These are phyloP conservation scores for Fraxinus paxiana DNA, from an alignment of 305 asterid genomes.

Conservation along the genomic window DNA sequence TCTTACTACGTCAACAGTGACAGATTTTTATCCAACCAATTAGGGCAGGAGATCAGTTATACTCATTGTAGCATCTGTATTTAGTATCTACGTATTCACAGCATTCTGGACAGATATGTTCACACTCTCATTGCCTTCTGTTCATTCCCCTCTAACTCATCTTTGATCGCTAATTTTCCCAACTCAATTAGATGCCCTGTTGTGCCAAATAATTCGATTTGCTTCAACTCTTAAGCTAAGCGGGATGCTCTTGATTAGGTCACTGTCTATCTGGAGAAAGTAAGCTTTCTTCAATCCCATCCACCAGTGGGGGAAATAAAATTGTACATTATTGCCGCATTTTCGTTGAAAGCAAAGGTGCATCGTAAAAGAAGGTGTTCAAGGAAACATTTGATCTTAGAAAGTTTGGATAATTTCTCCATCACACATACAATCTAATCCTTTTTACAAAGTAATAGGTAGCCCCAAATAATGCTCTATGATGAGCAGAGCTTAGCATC, in stretches of 20 bases:
- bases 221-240: no score
- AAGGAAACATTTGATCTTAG: background rate
- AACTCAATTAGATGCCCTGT: background rate
- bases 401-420: background rate
- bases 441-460: background rate
- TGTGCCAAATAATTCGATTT: no score
- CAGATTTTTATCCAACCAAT: no score
- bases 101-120: background rate
- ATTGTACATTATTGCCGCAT: no score
- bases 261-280: no score
- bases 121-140: no score
- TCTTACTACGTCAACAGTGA: no score
- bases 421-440: background rate
- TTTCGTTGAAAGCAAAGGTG: no score
- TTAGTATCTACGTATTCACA: background rate
- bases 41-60: no score
- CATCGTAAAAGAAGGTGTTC: background rate
- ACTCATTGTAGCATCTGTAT: background rate
- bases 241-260: no score
- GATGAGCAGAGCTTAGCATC: background rate
- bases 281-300: background rate
- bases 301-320: background rate
- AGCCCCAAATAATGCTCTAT: background rate
- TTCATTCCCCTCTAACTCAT: background rate
- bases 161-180: background rate